Evolutionary conservation across 352 stramenopile genomes (phyloP).

Genomic region (Thalassiosira oceanica): DNA sequence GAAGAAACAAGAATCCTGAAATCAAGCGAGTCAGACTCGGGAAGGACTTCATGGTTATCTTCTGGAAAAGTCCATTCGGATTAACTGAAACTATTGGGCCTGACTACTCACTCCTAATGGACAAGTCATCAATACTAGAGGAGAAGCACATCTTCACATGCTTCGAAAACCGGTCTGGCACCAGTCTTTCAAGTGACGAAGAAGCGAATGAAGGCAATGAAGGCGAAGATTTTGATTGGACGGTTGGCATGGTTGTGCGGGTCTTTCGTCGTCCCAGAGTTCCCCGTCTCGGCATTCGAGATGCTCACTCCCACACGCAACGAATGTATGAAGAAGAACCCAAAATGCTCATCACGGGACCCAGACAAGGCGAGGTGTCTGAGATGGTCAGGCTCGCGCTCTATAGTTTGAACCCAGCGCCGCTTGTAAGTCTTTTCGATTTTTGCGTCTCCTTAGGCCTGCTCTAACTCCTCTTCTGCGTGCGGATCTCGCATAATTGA

Average conservation of each 20-base stretch:
- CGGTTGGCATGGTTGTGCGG: constrained; percentile 8
- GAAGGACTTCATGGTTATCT: constrained; percentile 15
- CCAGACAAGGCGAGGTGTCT: constrained; percentile 12
- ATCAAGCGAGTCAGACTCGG: constrained; percentile 13
- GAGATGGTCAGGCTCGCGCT: constrained; percentile 7
- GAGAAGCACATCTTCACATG: constrained; percentile 20
- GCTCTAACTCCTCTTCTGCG: not conserved
- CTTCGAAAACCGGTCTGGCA: constrained; percentile 23
- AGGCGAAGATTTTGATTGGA: constrained; percentile 2
- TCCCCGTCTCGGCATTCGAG: not conserved
- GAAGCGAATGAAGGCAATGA: not conserved
- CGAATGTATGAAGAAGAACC: constrained; percentile 16
- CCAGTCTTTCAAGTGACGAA: not conserved
- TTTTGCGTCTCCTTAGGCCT: too few species aligned
- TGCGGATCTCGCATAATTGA: not conserved
- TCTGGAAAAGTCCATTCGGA: constrained; percentile 6
- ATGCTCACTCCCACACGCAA: constrained; percentile 6
- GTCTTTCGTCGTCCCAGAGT: constrained; percentile 9
- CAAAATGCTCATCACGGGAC: constrained; percentile 4
- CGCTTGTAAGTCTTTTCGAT: too few species aligned
- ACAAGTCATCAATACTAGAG: constrained; percentile 9
- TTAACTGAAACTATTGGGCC: constrained; percentile 11
- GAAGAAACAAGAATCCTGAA: constrained; percentile 7
- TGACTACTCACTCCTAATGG: constrained; percentile 14
- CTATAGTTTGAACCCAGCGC: not conserved